A percentile compares a stretch with the other conserved stretches of the same genome.
These are phyloP conservation scores for Immersiella caudata DNA, from an alignment of 495 filamentous ascomycete species.

Conservation along the genomic window DNA sequence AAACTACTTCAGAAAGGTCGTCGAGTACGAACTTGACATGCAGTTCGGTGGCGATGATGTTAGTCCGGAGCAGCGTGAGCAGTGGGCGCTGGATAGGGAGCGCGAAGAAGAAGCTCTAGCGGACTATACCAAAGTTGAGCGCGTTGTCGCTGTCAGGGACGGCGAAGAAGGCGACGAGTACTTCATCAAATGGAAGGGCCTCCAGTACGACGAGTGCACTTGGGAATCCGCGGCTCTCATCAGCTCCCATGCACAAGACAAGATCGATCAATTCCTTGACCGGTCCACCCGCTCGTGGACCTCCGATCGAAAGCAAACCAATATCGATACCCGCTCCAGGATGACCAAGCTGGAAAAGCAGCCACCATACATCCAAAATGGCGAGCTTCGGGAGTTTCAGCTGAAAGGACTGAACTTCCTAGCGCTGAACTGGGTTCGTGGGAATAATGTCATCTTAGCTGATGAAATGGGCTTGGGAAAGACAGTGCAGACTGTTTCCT, in stretches of 20 bases:
- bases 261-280: conserved; percentile 89
- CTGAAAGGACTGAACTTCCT: conserved; percentile 92
- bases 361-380: conserved; percentile 81
- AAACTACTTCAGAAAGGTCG: conserved; percentile 86
- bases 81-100: conserved; percentile 87
- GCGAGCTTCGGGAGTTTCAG: conserved; percentile 91
- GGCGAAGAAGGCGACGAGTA: conserved; percentile 80
- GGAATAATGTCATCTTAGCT: conserved; percentile 91
- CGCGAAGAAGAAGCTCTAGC: conserved; percentile 78
- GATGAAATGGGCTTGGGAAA: conserved; percentile 99
- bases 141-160: conserved; percentile 80
- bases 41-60: conserved; percentile 68
- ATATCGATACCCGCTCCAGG: conserved; percentile 71
- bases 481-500: conserved; percentile 95
- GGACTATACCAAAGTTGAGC: conserved; percentile 87
- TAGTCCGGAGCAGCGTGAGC: conserved; percentile 84
- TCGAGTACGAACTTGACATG: conserved; percentile 72
- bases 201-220: conserved; percentile 89
- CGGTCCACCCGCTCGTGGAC: conserved; percentile 72
- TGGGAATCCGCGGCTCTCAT: conserved; percentile 85
- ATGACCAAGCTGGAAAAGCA: conserved; percentile 73
- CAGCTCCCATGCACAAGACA: conserved; percentile 73
- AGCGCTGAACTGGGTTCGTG: conserved; percentile 88
- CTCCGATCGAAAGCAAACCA: conserved; percentile 75
- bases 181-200: conserved; percentile 88